Percentiles rank a stretch among this genome's conserved stretches.
These are phyloP conservation scores for Evansstolkia leycettana DNA, from an alignment of 495 filamentous ascomycete species.

Conservation along the genomic window DNA sequence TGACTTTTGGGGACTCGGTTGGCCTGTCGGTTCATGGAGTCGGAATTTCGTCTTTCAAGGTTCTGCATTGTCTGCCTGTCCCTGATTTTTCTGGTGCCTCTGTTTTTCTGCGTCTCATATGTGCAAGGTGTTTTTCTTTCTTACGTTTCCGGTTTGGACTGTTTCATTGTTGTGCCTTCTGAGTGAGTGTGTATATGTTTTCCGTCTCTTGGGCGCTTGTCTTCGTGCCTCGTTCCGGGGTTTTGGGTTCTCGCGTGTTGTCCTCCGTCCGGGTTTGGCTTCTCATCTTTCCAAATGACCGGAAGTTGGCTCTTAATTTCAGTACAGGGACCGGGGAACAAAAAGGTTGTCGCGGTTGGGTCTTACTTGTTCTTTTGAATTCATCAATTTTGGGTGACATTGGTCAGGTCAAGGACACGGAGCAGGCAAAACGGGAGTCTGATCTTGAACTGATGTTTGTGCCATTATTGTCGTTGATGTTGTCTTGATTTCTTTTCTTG, in stretches of 20 bases:
- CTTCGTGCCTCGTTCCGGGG: constrained; percentile 5
- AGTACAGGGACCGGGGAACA: neutral
- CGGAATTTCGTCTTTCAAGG: constrained; percentile 12
- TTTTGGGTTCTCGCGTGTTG: constrained; percentile 11
- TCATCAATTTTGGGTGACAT: constrained; percentile 1
- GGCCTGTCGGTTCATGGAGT: constrained; percentile 21
- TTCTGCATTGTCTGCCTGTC: constrained; percentile 2
- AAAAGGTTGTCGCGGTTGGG: neutral
- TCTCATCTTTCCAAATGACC: constrained; percentile 1
- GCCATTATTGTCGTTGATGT: no score
- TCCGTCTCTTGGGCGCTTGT: constrained; percentile 10
- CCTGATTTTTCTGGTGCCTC: neutral
- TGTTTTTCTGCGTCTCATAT: constrained; percentile 2
- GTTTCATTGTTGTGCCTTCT: constrained; percentile 1
- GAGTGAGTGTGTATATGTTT: constrained; percentile 3
- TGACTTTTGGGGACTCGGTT: constrained; percentile 12
- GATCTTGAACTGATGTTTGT: constrained; percentile 10
- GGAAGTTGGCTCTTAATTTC: no score
- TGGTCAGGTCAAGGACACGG: neutral
- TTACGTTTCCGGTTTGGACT: constrained; percentile 2
- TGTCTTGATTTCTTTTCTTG: no score
- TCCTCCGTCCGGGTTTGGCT: constrained; percentile 12
- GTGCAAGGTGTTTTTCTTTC: neutral
- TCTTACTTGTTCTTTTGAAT: neutral
- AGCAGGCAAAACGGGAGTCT: constrained; percentile 15